A percentile compares a stretch with the other conserved stretches of the same genome.
These are phyloP conservation scores for Claviceps fusiformis DNA, from an alignment of 2,329 filamentous ascomycete species.

Conservation along the genomic window DNA sequence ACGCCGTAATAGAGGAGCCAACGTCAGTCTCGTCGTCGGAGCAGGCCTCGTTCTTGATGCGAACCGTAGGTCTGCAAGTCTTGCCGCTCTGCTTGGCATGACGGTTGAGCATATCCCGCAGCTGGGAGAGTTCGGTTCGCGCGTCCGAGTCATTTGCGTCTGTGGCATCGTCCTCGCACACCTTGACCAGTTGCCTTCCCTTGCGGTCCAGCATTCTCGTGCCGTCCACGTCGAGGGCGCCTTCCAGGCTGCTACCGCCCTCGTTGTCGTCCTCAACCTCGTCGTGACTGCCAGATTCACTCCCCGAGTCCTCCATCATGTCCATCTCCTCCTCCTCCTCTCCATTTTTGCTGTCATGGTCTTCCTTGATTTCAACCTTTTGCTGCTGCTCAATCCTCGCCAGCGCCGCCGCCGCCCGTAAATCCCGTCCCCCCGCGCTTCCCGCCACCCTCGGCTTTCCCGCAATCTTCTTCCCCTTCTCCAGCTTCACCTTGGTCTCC, in stretches of 20 bases:
- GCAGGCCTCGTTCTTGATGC: not conserved
- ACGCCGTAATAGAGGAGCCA: not conserved
- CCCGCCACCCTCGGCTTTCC: constrained; percentile 61
- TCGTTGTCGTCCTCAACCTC: constrained; percentile 19
- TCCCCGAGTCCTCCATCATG: constrained; percentile 26
- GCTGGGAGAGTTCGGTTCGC: constrained; percentile 45
- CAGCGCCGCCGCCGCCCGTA: constrained; percentile 63
- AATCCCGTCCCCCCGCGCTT: constrained; percentile 60
- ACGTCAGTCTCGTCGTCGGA: not conserved
- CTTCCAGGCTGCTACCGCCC: constrained; percentile 22
- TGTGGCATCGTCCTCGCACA: constrained; percentile 54
- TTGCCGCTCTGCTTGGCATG: constrained; percentile 5
- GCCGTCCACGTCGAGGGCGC: constrained; percentile 54
- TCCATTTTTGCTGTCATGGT: constrained; percentile 16
- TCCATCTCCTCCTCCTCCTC: constrained; percentile 15
- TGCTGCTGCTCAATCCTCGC: constrained; percentile 52
- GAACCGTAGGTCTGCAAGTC: not conserved
- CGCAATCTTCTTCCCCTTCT: constrained; percentile 48
- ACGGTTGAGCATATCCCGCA: constrained; percentile 30
- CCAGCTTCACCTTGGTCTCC: constrained; percentile 48
- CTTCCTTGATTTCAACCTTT: constrained; percentile 20
- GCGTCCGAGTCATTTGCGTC: constrained; percentile 29
- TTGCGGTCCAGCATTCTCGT: constrained; percentile 50
- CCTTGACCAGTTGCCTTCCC: constrained; percentile 54
- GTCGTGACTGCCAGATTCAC: constrained; percentile 36